Conservation (phyloP, 495 filamentous ascomycete genomes). For the Penicillium canariense region DNA sequence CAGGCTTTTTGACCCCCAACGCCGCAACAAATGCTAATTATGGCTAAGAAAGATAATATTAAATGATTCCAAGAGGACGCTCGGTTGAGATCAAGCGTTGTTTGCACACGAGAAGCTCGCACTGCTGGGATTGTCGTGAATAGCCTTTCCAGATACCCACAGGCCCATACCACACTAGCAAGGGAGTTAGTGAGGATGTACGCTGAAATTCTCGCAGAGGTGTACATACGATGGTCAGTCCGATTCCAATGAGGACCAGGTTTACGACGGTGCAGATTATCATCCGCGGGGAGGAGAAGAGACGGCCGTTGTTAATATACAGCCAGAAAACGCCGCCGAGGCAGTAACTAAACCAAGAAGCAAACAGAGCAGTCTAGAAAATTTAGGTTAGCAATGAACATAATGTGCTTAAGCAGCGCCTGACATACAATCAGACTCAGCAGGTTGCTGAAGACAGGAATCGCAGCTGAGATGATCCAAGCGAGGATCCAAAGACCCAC, state of each 20-base stretch:
- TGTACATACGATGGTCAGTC: constrained; percentile 32
- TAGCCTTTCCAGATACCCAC: constrained; percentile 43
- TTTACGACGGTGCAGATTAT: constrained; percentile 36
- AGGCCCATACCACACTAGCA: constrained; percentile 43
- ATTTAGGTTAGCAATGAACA: constrained; percentile 2
- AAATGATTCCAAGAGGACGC: not conserved
- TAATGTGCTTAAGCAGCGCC: not conserved
- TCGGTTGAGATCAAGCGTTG: constrained; percentile 25
- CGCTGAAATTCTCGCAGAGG: not conserved
- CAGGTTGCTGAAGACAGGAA: constrained; percentile 70
- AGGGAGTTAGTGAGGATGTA: constrained; percentile 3
- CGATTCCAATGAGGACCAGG: constrained; percentile 29
- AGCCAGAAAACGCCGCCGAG: constrained; percentile 46
- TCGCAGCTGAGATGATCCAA: constrained; percentile 69
- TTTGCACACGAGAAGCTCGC: constrained; percentile 45
- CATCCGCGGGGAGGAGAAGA: constrained; percentile 30
- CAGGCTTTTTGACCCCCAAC: not conserved
- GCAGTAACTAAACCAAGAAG: constrained; percentile 46
- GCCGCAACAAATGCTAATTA: not conserved
- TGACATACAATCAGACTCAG: constrained; percentile 49
- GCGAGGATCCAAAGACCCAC: constrained; percentile 57
- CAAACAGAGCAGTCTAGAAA: constrained; percentile 41
- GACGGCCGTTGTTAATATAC: constrained; percentile 35
- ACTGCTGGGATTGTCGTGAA: constrained; percentile 36
- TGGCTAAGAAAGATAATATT: not conserved